These are phyloP conservation scores for Kwoniella mangroviensis DNA, from an alignment of 768 basidiomycete genomes.

Conservation along the genomic window DNA sequence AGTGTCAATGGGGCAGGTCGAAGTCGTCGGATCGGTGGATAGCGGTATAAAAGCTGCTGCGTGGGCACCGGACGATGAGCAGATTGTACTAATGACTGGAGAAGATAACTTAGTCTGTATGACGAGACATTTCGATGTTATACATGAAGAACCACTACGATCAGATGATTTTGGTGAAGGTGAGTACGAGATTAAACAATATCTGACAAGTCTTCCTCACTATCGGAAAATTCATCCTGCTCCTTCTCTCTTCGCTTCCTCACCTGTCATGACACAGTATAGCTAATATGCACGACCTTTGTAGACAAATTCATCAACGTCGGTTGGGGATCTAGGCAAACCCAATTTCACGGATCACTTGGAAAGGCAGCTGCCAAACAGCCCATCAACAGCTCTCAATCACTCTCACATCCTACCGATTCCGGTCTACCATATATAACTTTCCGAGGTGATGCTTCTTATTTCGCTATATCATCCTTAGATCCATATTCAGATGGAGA, in stretches of 20 bases:
- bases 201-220: not conserved
- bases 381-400: constrained; percentile 61
- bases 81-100: constrained; percentile 84
- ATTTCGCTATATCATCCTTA: constrained; percentile 80
- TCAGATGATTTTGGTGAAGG: constrained; percentile 85
- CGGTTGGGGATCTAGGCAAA: constrained; percentile 96
- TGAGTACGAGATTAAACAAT: constrained; percentile 47
- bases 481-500: constrained; percentile 59
- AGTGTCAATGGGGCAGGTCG: constrained; percentile 61
- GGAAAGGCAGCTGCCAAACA: constrained; percentile 81
- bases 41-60: constrained; percentile 77
- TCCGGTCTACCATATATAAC: constrained; percentile 73
- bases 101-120: constrained; percentile 82
- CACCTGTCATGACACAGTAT: no score
- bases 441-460: constrained; percentile 92
- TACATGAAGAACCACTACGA: constrained; percentile 77
- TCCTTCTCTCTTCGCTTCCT: not conserved
- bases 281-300: not conserved
- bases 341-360: constrained; percentile 94
- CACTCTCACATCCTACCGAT: constrained; percentile 66
- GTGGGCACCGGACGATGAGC: constrained; percentile 91
- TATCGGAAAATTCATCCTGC: not conserved
- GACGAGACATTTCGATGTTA: constrained; percentile 84
- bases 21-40: constrained; percentile 86
- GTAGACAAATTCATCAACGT: constrained; percentile 89